phyloP scores from a whole-genome alignment of 2,329 filamentous ascomycete species.

The Fusarium luffae region DNA sequence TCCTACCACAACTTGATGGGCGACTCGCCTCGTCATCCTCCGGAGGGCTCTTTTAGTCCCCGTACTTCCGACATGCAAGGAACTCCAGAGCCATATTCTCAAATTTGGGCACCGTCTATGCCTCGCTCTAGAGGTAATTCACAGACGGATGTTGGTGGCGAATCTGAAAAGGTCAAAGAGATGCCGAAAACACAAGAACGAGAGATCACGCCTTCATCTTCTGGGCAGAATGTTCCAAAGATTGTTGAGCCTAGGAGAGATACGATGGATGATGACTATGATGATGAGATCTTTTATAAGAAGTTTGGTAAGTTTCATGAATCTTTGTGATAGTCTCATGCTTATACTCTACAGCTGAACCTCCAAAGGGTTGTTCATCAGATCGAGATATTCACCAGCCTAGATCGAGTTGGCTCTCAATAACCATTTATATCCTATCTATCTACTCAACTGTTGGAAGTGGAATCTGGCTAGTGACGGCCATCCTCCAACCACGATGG shows the following conservation, averaged over 20 bases:
- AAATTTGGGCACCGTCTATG: conserved; percentile 42
- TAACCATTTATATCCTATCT: conserved; percentile 60
- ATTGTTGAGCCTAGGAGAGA: conserved; percentile 31
- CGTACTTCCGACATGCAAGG: conserved; percentile 7
- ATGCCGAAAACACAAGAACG: conserved; percentile 12
- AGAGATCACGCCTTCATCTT: conserved; percentile 1
- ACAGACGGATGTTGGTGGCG: not conserved
- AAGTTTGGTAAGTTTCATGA: conserved; percentile 45
- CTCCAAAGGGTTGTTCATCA: conserved; percentile 51
- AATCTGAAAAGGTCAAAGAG: conserved; percentile 2
- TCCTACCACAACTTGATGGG: conserved; percentile 37
- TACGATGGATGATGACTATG: conserved; percentile 38
- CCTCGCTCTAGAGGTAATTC: conserved; percentile 20
- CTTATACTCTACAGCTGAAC: conserved; percentile 36
- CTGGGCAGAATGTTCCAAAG: conserved; percentile 10
- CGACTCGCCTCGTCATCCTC: conserved; percentile 7
- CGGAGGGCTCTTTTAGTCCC: conserved; percentile 27
- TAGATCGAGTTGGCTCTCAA: conserved; percentile 60
- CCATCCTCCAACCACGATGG: conserved; percentile 71
- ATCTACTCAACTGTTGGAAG: conserved; percentile 73
- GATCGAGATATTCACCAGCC: conserved; percentile 47
- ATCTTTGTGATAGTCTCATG: not conserved
- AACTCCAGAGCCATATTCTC: conserved; percentile 31
- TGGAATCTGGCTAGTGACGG: conserved; percentile 73
- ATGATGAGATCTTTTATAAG: conserved; percentile 48